A percentile compares a stretch with the other conserved stretches of the same genome.
Conservation (phyloP, 805 yeast species). For the Starmerella etchellsii region DNA sequence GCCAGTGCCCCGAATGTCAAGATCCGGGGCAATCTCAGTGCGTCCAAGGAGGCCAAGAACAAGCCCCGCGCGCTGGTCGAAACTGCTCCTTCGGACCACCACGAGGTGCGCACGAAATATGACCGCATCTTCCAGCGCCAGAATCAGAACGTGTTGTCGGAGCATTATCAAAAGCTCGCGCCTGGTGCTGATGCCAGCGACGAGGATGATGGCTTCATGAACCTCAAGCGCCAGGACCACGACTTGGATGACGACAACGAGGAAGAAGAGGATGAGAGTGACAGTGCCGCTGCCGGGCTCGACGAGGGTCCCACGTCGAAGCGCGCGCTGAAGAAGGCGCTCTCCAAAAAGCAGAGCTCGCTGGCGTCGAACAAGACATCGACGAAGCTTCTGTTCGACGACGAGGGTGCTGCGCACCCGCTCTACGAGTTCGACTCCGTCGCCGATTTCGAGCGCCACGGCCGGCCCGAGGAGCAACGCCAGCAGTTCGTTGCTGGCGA, state of each 20-base stretch:
- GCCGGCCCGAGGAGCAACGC: conserved; percentile 58
- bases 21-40: conserved; percentile 33
- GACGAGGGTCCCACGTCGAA: conserved; percentile 51
- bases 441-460: conserved; percentile 63
- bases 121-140: conserved; percentile 93
- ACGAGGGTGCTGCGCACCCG: conserved; percentile 86
- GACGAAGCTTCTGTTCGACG: conserved; percentile 76
- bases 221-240: conserved; percentile 68
- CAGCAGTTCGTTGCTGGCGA: conserved; percentile 54
- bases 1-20: conserved; percentile 95
- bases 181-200: conserved; percentile 21
- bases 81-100: conserved; percentile 26
- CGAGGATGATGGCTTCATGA: conserved; percentile 56
- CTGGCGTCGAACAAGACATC: conserved; percentile 54
- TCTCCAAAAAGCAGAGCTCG: conserved; percentile 56
- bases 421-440: conserved; percentile 84
- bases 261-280: conserved; percentile 27
- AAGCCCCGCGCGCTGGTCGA: conserved; percentile 57
- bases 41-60: conserved; percentile 40
- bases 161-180: conserved; percentile 62
- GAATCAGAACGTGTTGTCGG: conserved; percentile 83
- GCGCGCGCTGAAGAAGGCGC: conserved; percentile 70
- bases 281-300: background rate
- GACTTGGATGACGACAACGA: conserved; percentile 37
- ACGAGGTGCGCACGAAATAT: conserved; percentile 66